A percentile compares a stretch with the other conserved stretches of the same genome.
Evolutionary conservation across 1,284 basidiomycete genomes (phyloP).

Genomic region (Phlebopus sp.): DNA sequence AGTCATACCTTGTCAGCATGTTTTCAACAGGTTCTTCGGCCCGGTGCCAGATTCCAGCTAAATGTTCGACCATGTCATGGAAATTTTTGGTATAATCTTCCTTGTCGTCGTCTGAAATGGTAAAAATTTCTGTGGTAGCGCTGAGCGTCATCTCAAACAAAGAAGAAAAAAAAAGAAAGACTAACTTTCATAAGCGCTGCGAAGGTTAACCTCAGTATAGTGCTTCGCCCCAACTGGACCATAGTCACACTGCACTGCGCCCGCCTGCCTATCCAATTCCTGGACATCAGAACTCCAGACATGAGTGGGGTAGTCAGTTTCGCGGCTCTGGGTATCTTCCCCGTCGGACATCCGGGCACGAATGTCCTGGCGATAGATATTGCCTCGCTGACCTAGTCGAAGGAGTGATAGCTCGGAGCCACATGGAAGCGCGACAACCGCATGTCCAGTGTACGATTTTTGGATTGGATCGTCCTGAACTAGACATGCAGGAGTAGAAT

Average conservation of each 20-base stretch:
- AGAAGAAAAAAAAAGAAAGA: neutral
- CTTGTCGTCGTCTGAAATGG: constrained; percentile 28
- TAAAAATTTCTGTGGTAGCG: constrained; percentile 39
- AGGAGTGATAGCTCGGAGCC: constrained; percentile 39
- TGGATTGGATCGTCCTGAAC: constrained; percentile 31
- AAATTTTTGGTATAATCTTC: constrained; percentile 38
- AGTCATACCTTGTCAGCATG: constrained; percentile 50
- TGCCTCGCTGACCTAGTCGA: constrained; percentile 48
- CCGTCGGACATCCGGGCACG: constrained; percentile 13
- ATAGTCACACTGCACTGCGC: constrained; percentile 34
- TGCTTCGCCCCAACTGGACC: constrained; percentile 47
- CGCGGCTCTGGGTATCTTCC: constrained; percentile 1
- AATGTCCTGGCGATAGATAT: constrained; percentile 44
- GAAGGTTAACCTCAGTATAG: constrained; percentile 46
- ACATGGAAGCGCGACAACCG: constrained; percentile 39
- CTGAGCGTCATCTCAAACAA: constrained; percentile 5
- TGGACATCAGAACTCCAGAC: constrained; percentile 45
- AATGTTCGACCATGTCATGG: constrained; percentile 47
- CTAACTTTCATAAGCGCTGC: constrained; percentile 49
- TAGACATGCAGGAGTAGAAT: constrained; percentile 46
- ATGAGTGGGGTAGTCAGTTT: constrained; percentile 13
- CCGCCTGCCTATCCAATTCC: constrained; percentile 32
- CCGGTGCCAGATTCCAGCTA: constrained; percentile 56
- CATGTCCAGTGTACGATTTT: constrained; percentile 41
- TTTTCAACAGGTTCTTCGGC: constrained; percentile 45